Base-by-base conservation (phyloP, 2,329 filamentous ascomycete species). In the Colletotrichum orchidophilum region DNA sequence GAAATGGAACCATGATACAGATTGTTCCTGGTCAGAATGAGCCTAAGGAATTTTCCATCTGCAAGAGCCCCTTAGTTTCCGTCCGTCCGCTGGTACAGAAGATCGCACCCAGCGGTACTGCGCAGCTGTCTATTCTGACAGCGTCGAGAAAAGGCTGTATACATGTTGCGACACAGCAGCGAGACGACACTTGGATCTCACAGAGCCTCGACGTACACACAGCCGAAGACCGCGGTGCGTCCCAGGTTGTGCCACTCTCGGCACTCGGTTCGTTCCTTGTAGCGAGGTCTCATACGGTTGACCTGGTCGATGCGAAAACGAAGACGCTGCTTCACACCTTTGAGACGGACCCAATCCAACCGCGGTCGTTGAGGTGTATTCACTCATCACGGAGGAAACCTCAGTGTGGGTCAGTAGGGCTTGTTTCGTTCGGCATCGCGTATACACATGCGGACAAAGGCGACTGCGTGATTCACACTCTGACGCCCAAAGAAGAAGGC, bases 381-480 rank as follows among this genome's bases (percentile, higher is more conserved):
- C 88, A 90, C 75, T 86, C 87, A 1, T 81, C 81, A 54, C 85
- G 82, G 67, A 84, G 84, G 58, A 83, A 81, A 71, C 89, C 87
- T 70, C 82, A 84, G 66, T 90, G 87, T 55, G 87, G 86, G 15
- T 86, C 85, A 1, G 81, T 86, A 1, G 88, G 90, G 0, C 80
- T 95, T 1, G 84, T 85, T 31, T 90, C 87, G 15, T 83, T 94
- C n/a, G 90, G 88, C 0, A 80, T 94, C 26, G 88, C 87, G 13
- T 94, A 94, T 76, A 85, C 86, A 3, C 87, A 88, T 70, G 81
- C 84, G 4, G 87, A 90, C 24, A 88, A 87, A 0, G 86, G 88
- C 12, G 87, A 91, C 59, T 89, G 91, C 67, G 84, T 93, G 24
- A 82, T 94, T 73, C 90, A 93, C 63, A 91, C 87, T 0, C 93